Evolutionary conservation across 257 asterid genomes (phyloP).

Genomic region (Capsicum pubescens): DNA sequence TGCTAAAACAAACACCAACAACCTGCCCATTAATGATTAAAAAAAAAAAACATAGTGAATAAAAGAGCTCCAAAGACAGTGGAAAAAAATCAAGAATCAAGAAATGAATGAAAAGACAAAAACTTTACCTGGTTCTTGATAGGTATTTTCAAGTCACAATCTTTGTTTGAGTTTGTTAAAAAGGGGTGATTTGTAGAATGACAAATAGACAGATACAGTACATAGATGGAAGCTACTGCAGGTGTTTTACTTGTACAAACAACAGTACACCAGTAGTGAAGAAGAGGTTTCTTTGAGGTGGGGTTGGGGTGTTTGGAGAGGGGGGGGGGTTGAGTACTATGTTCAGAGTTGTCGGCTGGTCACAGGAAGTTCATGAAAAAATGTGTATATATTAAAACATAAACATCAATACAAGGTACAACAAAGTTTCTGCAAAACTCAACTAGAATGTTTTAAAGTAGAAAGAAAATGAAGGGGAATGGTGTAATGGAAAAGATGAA

Average conservation of each 20-base stretch:
- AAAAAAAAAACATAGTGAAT: not conserved
- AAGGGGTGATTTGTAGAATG: constrained; percentile 23
- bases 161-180: not conserved
- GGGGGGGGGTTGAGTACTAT: constrained; percentile 65
- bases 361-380: constrained; percentile 67
- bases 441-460: constrained; percentile 21
- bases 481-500: constrained; percentile 1
- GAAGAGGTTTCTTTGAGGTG: constrained; percentile 28
- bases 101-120: constrained; percentile 7
- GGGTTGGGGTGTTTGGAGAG: constrained; percentile 37
- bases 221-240: constrained; percentile 20
- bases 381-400: not conserved
- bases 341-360: constrained; percentile 91
- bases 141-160: constrained; percentile 27
- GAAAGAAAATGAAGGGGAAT: constrained; percentile 22
- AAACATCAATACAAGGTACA: constrained; percentile 28
- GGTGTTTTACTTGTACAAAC: constrained; percentile 25
- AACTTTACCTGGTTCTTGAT: constrained; percentile 31
- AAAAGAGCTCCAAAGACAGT: constrained; percentile 1
- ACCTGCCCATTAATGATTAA: not conserved
- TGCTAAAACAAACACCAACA: constrained; percentile 30
- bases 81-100: constrained; percentile 11
- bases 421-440: not conserved
- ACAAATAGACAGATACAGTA: constrained; percentile 11
- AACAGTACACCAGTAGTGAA: constrained; percentile 3